phyloP scores from a whole-genome alignment of 768 basidiomycete genomes.

The Rhizopogon roseolus region DNA sequence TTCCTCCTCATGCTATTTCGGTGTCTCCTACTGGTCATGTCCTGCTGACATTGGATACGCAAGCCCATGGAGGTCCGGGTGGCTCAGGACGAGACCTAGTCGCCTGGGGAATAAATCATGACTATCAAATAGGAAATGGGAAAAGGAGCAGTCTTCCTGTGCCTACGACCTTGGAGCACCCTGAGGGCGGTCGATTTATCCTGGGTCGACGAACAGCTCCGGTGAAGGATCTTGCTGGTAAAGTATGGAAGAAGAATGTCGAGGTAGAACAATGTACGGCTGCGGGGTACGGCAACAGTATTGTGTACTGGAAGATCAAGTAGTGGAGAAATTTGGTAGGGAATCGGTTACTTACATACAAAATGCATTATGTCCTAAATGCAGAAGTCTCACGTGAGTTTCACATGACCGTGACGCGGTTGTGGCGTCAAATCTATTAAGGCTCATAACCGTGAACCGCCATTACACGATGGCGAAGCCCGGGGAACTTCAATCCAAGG shows the following conservation, averaged over 20 bases:
- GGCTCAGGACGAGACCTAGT: conserved; percentile 60
- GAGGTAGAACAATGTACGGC: conserved; percentile 61
- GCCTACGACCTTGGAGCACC: conserved; percentile 47
- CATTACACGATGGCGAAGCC: conserved; percentile 13
- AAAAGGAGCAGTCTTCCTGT: conserved; percentile 54
- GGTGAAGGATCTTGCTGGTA: conserved; percentile 57
- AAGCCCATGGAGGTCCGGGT: conserved; percentile 40
- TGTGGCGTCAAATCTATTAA: not conserved
- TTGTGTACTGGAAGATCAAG: conserved; percentile 66
- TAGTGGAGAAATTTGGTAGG: too few relatives aligned
- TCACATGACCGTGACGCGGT: conserved; percentile 1
- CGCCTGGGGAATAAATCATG: conserved; percentile 70
- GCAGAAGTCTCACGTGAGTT: not conserved
- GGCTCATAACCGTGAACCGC: not conserved
- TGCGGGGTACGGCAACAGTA: conserved; percentile 58
- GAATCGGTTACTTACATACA: too few relatives aligned
- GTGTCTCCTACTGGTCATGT: conserved; percentile 77
- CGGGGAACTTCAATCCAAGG: conserved; percentile 25
- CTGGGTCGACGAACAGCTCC: conserved; percentile 45
- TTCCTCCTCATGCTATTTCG: conserved; percentile 56
- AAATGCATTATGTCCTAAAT: too few relatives aligned
- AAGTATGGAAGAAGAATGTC: conserved; percentile 53
- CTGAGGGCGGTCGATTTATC: conserved; percentile 57
- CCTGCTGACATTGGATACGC: conserved; percentile 66
- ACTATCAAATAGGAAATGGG: conserved; percentile 74